phyloP scores from a whole-genome alignment of 164 flowering plant species.

The Vitis cinerea region DNA sequence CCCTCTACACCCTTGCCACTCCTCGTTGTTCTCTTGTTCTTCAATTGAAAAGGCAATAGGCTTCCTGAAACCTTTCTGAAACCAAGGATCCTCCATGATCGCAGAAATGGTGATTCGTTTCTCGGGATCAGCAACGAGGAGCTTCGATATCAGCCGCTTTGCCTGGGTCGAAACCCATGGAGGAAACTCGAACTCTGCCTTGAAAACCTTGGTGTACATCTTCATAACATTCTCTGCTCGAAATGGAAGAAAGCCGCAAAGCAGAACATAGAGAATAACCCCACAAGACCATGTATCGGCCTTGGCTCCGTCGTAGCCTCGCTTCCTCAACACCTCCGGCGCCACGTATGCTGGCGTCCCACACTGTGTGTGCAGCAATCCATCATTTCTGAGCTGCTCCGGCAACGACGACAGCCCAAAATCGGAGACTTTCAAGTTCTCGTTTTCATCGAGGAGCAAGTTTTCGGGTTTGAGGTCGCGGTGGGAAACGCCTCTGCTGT shows the following conservation, averaged over 20 bases:
- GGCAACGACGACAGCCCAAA: constrained; percentile 55
- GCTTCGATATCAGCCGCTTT: constrained; percentile 33
- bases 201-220: constrained; percentile 51
- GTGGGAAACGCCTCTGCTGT: constrained; percentile 57
- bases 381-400: constrained; percentile 40
- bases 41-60: constrained; percentile 19
- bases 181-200: constrained; percentile 48
- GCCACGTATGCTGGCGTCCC: constrained; percentile 73
- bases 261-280: constrained; percentile 43
- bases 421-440: constrained; percentile 47
- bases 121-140: constrained; percentile 45
- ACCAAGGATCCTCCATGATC: constrained; percentile 45
- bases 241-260: constrained; percentile 54
- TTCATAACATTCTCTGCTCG: constrained; percentile 46
- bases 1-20: background rate
- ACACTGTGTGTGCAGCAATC: constrained; percentile 53
- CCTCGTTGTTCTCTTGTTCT: constrained; percentile 7
- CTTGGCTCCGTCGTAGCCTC: constrained; percentile 55
- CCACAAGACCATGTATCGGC: constrained; percentile 69
- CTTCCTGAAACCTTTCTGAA: constrained; percentile 25
- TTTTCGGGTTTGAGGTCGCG: constrained; percentile 64
- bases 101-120: constrained; percentile 35
- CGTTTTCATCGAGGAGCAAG: constrained; percentile 46
- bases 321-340: constrained; percentile 50
- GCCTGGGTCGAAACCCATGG: constrained; percentile 48